These are phyloP conservation scores for Aspergillus puulaauensis DNA, from an alignment of 2,329 filamentous ascomycete species.

Conservation along the genomic window DNA sequence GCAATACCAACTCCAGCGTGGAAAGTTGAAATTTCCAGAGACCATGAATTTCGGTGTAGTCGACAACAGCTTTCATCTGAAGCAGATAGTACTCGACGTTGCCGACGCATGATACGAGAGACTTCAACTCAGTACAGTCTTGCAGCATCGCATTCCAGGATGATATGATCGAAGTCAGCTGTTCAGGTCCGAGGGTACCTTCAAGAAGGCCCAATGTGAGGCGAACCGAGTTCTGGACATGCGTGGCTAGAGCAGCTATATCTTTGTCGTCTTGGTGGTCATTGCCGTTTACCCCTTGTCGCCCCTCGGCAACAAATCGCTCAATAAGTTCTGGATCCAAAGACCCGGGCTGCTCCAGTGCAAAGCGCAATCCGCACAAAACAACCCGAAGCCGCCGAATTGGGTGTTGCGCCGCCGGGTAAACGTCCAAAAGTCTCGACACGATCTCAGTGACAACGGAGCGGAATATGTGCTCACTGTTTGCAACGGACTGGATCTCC, in stretches of 20 bases:
- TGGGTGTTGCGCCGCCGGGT: conserved; percentile 30
- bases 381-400: conserved; percentile 39
- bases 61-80: conserved; percentile 54
- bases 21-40: conserved; percentile 51
- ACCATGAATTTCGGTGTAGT: conserved; percentile 60
- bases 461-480: conserved; percentile 29
- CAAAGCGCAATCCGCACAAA: conserved; percentile 34
- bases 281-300: conserved; percentile 15
- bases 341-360: conserved; percentile 31
- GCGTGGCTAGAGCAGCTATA: conserved; percentile 25
- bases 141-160: conserved; percentile 43
- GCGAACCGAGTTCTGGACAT: conserved; percentile 35
- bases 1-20: conserved; percentile 50
- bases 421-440: conserved; percentile 35
- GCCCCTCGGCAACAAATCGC: conserved; percentile 27
- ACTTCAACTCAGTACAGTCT: conserved; percentile 44
- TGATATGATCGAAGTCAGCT: conserved; percentile 31
- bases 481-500: conserved; percentile 28
- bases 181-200: conserved; percentile 27
- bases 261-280: conserved; percentile 27
- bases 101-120: conserved; percentile 49
- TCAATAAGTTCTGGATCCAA: conserved; percentile 29
- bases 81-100: conserved; percentile 50
- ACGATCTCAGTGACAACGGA: conserved; percentile 28
- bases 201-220: conserved; percentile 36